These are phyloP conservation scores for Fragaria iinumae DNA, from an alignment of 306 rosid species.

Conservation along the genomic window DNA sequence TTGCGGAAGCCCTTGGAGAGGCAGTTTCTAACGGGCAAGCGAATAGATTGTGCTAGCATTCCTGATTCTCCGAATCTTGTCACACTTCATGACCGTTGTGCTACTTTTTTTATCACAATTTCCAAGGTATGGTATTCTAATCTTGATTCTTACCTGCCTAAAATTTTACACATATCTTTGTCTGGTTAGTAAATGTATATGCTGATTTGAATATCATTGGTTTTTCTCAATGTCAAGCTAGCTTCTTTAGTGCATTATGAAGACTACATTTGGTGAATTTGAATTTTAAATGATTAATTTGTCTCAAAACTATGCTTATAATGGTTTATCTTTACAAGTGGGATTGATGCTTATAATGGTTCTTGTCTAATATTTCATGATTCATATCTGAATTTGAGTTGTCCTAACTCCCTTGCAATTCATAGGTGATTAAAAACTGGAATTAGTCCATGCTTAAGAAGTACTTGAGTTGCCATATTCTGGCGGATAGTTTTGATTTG, in stretches of 20 bases:
- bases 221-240: neutral
- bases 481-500: neutral
- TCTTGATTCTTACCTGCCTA: conserved; percentile 8
- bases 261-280: neutral
- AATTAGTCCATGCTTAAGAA: neutral
- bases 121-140: conserved; percentile 46
- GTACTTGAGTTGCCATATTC: neutral
- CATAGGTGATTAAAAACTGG: neutral
- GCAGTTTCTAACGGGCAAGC: conserved; percentile 51
- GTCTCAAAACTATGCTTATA: neutral
- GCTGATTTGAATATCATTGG: neutral
- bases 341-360: no score
- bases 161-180: neutral
- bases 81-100: conserved; percentile 55
- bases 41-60: conserved; percentile 66
- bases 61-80: conserved; percentile 58
- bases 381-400: neutral
- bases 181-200: neutral
- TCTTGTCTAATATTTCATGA: neutral
- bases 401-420: neutral
- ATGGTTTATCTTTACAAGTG: no score
- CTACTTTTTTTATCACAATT: conserved; percentile 55
- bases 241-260: neutral
- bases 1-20: conserved; percentile 77
- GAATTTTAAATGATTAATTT: neutral